These are phyloP conservation scores for Kwoniella sp. DNA, from an alignment of 768 basidiomycete genomes.

Conservation along the genomic window DNA sequence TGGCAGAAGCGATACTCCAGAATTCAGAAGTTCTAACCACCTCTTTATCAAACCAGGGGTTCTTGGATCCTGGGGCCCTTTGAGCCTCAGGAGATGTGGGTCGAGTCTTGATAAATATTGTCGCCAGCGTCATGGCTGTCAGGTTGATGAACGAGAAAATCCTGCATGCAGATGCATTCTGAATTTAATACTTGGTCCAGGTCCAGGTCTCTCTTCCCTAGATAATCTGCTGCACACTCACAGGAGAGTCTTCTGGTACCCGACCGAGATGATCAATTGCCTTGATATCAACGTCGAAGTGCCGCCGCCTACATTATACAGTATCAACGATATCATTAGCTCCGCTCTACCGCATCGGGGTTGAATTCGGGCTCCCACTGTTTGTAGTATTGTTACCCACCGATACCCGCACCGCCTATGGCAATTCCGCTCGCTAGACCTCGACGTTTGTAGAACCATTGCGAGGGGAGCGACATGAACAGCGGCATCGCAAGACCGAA, in stretches of 20 bases:
- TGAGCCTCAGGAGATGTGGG: conserved; percentile 39
- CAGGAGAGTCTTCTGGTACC: conserved; percentile 44
- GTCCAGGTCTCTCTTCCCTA: no score
- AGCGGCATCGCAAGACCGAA: conserved; percentile 35
- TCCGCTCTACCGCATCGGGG: no score
- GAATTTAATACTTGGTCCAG: neutral
- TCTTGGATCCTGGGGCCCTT: conserved; percentile 7
- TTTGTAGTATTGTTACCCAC: conserved; percentile 14
- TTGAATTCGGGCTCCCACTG: no score
- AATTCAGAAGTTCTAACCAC: conserved; percentile 28
- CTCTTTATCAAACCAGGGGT: conserved; percentile 32
- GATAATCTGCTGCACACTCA: conserved; percentile 22
- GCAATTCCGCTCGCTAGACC: conserved; percentile 48
- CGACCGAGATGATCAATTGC: conserved; percentile 33
- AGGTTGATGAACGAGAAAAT: conserved; percentile 37
- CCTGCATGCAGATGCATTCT: conserved; percentile 10
- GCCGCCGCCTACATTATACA: conserved; percentile 30
- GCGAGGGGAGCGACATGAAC: conserved; percentile 50
- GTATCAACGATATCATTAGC: neutral
- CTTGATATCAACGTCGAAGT: conserved; percentile 34
- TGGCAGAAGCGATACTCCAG: conserved; percentile 31
- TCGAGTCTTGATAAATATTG: conserved; percentile 29
- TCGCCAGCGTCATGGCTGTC: conserved; percentile 20
- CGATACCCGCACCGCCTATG: conserved; percentile 45
- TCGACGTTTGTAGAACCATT: conserved; percentile 47